Evolutionary conservation across 495 filamentous ascomycete genomes (phyloP).

Genomic region (Corynascus novoguineensis): DNA sequence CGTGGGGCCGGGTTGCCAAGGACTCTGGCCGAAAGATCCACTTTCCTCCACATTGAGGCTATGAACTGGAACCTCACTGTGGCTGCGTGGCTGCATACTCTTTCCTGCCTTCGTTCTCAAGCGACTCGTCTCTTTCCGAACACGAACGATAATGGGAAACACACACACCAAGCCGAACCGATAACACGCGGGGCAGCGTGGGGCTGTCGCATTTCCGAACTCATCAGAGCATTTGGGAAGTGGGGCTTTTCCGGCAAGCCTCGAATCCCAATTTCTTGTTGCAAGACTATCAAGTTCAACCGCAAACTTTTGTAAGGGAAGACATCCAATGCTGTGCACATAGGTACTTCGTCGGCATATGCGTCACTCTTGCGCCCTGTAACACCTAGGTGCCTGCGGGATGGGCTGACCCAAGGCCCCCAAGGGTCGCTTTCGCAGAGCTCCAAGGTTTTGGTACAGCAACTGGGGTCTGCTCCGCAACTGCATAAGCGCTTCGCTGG

Average conservation of each 20-base stretch:
- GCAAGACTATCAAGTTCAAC: neutral
- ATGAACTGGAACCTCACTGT: neutral
- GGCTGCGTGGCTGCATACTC: too few relatives aligned
- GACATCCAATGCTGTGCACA: too few relatives aligned
- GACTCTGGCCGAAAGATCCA: neutral
- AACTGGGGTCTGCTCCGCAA: too few relatives aligned
- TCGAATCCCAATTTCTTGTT: neutral
- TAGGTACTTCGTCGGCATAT: neutral
- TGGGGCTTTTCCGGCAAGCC: neutral
- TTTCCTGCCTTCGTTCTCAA: too few relatives aligned
- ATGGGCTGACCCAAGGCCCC: conserved; percentile 11
- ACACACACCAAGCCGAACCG: too few relatives aligned
- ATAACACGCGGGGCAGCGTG: too few relatives aligned
- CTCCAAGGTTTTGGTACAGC: conserved; percentile 8
- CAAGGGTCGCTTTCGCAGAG: neutral
- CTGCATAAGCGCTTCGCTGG: too few relatives aligned
- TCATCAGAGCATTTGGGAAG: too few relatives aligned
- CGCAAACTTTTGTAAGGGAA: too few relatives aligned
- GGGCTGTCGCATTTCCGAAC: too few relatives aligned
- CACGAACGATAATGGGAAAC: neutral
- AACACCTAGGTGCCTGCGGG: conserved; percentile 16
- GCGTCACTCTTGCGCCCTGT: conserved; percentile 1
- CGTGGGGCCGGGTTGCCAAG: conserved; percentile 10
- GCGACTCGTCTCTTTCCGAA: neutral
- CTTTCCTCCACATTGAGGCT: neutral